Evolutionary conservation across 164 flowering plant species (phyloP).

Genomic region (Kingdonia uniflora): DNA sequence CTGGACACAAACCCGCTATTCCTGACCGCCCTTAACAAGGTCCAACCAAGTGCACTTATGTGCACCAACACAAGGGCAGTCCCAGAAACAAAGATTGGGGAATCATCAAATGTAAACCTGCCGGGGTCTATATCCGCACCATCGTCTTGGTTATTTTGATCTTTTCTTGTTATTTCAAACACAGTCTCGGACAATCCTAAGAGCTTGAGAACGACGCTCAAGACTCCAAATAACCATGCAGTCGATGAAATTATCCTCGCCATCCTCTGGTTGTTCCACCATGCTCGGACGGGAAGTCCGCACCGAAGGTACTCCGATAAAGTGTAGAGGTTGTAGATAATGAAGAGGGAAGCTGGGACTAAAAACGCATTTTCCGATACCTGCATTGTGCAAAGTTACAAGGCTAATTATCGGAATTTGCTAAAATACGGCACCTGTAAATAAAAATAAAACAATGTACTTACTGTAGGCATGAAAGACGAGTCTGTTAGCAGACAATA

Average conservation of each 20-base stretch:
- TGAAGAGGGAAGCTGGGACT: conserved; percentile 18
- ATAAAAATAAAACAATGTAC: too few relatives aligned
- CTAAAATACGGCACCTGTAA: too few relatives aligned
- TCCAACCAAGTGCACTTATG: conserved; percentile 17
- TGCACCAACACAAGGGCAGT: conserved; percentile 32
- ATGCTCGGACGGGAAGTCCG: conserved; percentile 24
- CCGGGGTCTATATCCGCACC: conserved; percentile 8
- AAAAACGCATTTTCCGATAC: conserved; percentile 22
- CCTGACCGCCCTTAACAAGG: neutral
- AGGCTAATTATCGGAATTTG: neutral
- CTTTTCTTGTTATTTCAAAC: conserved; percentile 42
- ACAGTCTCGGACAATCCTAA: conserved; percentile 30
- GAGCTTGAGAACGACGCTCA: conserved; percentile 24
- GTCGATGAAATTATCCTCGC: conserved; percentile 18
- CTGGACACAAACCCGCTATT: conserved; percentile 6
- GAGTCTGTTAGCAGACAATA: conserved; percentile 40
- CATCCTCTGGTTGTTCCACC: conserved; percentile 52
- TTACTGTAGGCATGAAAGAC: conserved; percentile 42
- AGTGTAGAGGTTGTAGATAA: conserved; percentile 17
- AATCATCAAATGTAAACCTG: conserved; percentile 36
- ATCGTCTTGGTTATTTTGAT: conserved; percentile 6
- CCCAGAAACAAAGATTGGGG: conserved; percentile 32
- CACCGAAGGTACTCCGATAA: conserved; percentile 25
- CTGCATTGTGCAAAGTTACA: conserved; percentile 17
- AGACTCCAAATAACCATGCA: conserved; percentile 30